A percentile compares a stretch with the other conserved stretches of the same genome.
Evolutionary conservation across 1,284 basidiomycete genomes (phyloP).

Genomic region (Wallemia ichthyophaga): DNA sequence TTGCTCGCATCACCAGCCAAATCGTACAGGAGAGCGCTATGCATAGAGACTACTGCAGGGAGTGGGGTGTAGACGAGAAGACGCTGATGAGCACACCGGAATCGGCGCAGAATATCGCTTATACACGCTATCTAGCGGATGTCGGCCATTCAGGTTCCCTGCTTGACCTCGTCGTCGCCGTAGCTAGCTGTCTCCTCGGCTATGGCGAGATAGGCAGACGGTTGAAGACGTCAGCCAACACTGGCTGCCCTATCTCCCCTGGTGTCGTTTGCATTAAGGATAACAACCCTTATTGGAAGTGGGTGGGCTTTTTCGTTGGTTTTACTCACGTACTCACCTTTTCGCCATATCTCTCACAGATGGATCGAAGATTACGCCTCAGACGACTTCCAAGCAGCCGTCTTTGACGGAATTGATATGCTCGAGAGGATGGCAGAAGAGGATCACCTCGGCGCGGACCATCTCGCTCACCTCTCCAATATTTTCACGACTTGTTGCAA

Average conservation of each 20-base stretch:
- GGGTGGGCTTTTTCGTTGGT: constrained; percentile 2
- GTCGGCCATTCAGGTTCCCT: constrained; percentile 39
- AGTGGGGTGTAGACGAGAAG: constrained; percentile 31
- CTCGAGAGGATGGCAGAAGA: not conserved
- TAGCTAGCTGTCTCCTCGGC: constrained; percentile 60
- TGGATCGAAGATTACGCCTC: constrained; percentile 69
- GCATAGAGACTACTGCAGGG: constrained; percentile 24
- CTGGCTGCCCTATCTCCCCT: constrained; percentile 15
- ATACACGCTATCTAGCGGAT: constrained; percentile 60
- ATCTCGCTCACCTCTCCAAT: not conserved
- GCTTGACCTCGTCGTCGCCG: constrained; percentile 41
- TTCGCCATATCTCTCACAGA: too few relatives aligned
- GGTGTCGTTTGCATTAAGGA: constrained; percentile 23
- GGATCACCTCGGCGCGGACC: not conserved
- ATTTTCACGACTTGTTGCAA: constrained; percentile 1
- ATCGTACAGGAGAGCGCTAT: constrained; percentile 32
- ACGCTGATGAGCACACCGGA: constrained; percentile 34
- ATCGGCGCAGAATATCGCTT: constrained; percentile 39
- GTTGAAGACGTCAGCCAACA: constrained; percentile 24
- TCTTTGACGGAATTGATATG: constrained; percentile 34
- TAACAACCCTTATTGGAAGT: constrained; percentile 31
- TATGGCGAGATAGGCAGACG: constrained; percentile 71
- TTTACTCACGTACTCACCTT: constrained; percentile 7
- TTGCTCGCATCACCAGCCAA: constrained; percentile 33
- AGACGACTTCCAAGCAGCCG: constrained; percentile 34